Evolutionary conservation across 2,329 filamentous ascomycete genomes (phyloP).

Genomic region (Shiraia sp.): DNA sequence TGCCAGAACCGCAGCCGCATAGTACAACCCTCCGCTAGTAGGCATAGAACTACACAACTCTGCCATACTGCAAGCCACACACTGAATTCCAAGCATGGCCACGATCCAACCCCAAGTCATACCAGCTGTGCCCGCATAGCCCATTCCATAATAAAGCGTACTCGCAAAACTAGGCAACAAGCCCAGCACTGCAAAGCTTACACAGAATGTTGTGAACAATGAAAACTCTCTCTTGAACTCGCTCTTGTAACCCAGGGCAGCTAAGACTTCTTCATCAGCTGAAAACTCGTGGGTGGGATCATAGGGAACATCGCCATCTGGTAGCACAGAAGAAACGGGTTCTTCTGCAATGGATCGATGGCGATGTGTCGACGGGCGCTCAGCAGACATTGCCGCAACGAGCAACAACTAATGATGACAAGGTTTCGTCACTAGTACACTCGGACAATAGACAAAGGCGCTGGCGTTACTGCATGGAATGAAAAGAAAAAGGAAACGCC

Average conservation of each 20-base stretch:
- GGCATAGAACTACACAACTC: constrained; percentile 76
- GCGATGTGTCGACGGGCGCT: constrained; percentile 8
- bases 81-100: constrained; percentile 72
- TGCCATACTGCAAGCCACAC: constrained; percentile 67
- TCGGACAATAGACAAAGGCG: background rate
- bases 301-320: constrained; percentile 54
- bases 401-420: background rate
- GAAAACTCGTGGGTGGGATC: constrained; percentile 50
- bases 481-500: background rate
- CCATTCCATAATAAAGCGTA: constrained; percentile 71
- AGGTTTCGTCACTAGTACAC: background rate
- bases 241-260: constrained; percentile 65
- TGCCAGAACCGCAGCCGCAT: constrained; percentile 72
- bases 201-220: constrained; percentile 74
- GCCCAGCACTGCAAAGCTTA: constrained; percentile 73
- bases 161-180: constrained; percentile 72
- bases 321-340: constrained; percentile 58
- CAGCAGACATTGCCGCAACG: constrained; percentile 8
- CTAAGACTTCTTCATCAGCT: constrained; percentile 64
- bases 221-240: constrained; percentile 73
- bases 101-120: constrained; percentile 78
- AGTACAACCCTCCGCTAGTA: constrained; percentile 72
- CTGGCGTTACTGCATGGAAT: constrained; percentile 1
- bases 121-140: constrained; percentile 51
- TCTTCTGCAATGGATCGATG: constrained; percentile 49